Conservation (phyloP, 768 basidiomycete genomes). For the Lactarius sp. region DNA sequence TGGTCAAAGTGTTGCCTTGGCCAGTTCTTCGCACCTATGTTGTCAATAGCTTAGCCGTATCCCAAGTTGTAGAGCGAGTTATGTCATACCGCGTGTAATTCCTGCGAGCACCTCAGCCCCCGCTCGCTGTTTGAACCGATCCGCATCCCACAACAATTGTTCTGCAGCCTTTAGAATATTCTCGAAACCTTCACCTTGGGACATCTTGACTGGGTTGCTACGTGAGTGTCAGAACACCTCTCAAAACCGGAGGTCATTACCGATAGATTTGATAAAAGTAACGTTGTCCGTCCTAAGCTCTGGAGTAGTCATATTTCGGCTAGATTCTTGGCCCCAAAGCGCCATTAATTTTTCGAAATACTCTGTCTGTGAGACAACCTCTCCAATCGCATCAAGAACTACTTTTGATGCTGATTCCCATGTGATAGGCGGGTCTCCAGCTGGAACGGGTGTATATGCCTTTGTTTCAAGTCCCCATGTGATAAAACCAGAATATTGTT, state of each 20-base stretch:
- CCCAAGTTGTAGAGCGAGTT: not conserved
- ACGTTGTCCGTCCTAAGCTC: constrained; percentile 56
- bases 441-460: constrained; percentile 45
- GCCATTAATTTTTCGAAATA: constrained; percentile 59
- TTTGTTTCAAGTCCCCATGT: constrained; percentile 63
- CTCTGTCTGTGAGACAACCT: constrained; percentile 40
- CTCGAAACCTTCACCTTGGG: constrained; percentile 49
- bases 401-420: constrained; percentile 55
- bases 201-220: constrained; percentile 56
- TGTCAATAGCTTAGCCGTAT: constrained; percentile 14
- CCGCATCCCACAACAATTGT: constrained; percentile 53
- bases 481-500: constrained; percentile 72
- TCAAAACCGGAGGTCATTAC: constrained; percentile 32
- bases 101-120: constrained; percentile 72
- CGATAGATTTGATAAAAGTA: constrained; percentile 45
- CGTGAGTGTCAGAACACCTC: constrained; percentile 12
- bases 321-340: constrained; percentile 81
- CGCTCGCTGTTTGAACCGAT: constrained; percentile 84
- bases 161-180: constrained; percentile 53
- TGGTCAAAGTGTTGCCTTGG: constrained; percentile 43
- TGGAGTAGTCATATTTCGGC: constrained; percentile 44
- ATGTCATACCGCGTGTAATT: constrained; percentile 59
- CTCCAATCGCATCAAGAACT: constrained; percentile 48
- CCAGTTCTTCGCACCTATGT: constrained; percentile 82
- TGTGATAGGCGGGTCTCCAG: constrained; percentile 36